Percentiles rank a stretch among this genome's conserved stretches.
Conservation (phyloP, 345 rosid species). For the Anacardium occidentale region DNA sequence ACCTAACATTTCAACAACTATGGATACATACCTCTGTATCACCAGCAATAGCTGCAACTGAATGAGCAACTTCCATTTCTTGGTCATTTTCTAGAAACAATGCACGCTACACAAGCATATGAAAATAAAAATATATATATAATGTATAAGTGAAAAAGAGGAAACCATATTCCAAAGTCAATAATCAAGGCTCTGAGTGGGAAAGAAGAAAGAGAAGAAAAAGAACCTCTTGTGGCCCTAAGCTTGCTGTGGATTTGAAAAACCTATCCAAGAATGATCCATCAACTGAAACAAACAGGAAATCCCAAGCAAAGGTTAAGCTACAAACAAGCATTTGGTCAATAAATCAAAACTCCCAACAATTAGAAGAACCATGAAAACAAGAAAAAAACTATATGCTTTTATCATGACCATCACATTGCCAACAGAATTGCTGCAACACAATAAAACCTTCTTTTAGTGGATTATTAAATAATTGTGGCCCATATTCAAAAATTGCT, state of each 20-base stretch:
- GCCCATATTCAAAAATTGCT: too few relatives aligned
- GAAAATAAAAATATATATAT: constrained; percentile 9
- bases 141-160: neutral
- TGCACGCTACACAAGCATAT: constrained; percentile 56
- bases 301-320: constrained; percentile 10
- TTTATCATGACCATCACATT: neutral
- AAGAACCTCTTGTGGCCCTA: constrained; percentile 72
- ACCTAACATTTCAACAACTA: too few relatives aligned
- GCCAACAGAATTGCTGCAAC: neutral
- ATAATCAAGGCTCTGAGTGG: neutral
- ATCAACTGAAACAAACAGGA: constrained; percentile 45
- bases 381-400: neutral
- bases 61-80: constrained; percentile 89
- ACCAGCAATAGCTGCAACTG: constrained; percentile 83
- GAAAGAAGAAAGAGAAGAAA: constrained; percentile 6
- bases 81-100: constrained; percentile 69
- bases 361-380: neutral
- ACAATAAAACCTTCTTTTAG: neutral
- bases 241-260: constrained; percentile 65
- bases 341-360: neutral
- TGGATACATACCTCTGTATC: constrained; percentile 62
- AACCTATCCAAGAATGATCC: constrained; percentile 81
- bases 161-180: constrained; percentile 1
- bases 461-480: too few relatives aligned
- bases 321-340: neutral